Evolutionary conservation across 23 red algal genomes (phyloP), one percentile per base, ranked within the genome.

Genomic region (Gracilariopsis chorda): DNA sequence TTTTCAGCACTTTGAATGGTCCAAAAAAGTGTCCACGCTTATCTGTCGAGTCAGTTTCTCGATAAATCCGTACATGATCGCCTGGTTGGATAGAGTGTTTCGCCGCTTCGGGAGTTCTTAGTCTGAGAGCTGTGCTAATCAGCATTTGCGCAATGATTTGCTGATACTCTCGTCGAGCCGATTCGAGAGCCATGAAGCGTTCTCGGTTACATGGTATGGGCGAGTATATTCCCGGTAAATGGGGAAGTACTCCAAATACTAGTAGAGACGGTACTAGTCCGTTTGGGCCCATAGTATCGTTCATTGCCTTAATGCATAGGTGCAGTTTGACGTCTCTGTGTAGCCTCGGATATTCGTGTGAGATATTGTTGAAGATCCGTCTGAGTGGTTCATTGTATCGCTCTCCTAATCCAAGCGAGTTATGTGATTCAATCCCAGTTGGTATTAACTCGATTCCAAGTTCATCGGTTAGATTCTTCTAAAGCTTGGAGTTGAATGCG

Each of bases 341-440:
- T 55, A 53, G 12, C 19, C 25, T 20, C 37, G 55, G 75, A 12
- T 55, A 21, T 0, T 53, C 46, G 43, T 12, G 0, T 23, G n/a
- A 27, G 32, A 80, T 0, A 12, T 57, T 80, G 23, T 49, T 0
- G 17, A 51, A 80, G 21, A 49, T 37, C 34, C 0, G n/a, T n/a
- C 7, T 9, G 0, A 57, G 20, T 6, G 75, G 24, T 9, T 49
- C 21, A 37, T 80, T 0, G 42, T 80, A 80, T 80, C 9, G 24
- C 75, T 80, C 41, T 51, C 75, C 75, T 10, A 55, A 24, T 7
- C 43, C 75, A 32, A 80, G 43, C 7, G 37, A 51, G 75, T 55
- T 80, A 49, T 80, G 75, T 55, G 45, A 11, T 23, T 80, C 75
- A 7, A 53, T 57, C 14, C 49, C 24, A 56, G 75, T 80, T 7